Evolutionary conservation across 2,329 filamentous ascomycete species (phyloP).

Genomic region (Nigrospora oryzae): DNA sequence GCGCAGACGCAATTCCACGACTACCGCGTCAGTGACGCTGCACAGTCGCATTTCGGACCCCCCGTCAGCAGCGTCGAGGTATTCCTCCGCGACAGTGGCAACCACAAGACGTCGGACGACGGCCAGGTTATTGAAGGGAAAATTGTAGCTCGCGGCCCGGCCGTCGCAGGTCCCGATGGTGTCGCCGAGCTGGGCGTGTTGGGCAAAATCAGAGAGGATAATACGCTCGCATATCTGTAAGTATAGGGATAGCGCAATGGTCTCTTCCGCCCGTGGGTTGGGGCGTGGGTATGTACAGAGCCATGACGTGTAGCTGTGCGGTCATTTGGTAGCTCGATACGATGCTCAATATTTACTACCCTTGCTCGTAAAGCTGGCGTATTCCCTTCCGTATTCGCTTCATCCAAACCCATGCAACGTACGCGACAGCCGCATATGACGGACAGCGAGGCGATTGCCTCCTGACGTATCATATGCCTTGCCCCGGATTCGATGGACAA

Average conservation of each 20-base stretch:
- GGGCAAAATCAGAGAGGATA: conserved; percentile 61
- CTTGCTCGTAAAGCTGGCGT: too few species aligned
- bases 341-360: too few species aligned
- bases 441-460: too few species aligned
- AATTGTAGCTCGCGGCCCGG: conserved; percentile 65
- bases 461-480: too few species aligned
- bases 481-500: too few species aligned
- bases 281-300: too few species aligned
- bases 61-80: conserved; percentile 76
- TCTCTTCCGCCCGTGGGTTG: too few species aligned
- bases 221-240: conserved; percentile 56
- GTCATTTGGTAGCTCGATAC: too few species aligned
- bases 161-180: conserved; percentile 48
- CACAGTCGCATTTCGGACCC: conserved; percentile 66
- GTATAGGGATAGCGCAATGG: neutral
- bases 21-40: conserved; percentile 52
- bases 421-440: too few species aligned
- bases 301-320: too few species aligned
- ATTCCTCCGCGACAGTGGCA: conserved; percentile 55
- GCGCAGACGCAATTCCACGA: conserved; percentile 82
- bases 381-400: too few species aligned
- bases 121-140: conserved; percentile 44
- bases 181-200: conserved; percentile 55
- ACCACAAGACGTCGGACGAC: conserved; percentile 55
- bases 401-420: too few species aligned